Percentiles rank a stretch among this genome's conserved stretches.
Evolutionary conservation across 1,284 basidiomycete genomes (phyloP).

Genomic region (Naganishia albida): DNA sequence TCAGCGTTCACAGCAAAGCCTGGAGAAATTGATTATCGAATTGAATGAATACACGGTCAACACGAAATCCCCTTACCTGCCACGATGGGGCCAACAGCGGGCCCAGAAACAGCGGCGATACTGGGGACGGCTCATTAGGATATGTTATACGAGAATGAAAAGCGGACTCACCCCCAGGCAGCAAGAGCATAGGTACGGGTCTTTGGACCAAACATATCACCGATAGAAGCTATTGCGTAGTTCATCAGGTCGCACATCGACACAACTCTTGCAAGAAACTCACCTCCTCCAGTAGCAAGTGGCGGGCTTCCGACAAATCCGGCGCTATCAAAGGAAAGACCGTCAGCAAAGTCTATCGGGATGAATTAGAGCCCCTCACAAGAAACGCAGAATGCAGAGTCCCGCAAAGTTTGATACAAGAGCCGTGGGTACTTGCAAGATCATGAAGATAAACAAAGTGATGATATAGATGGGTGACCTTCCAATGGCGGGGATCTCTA

Average conservation of each 20-base stretch:
- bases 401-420: conserved; percentile 47
- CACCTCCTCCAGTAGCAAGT: conserved; percentile 44
- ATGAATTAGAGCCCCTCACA: neutral
- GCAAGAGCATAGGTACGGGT: conserved; percentile 45
- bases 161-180: conserved; percentile 40
- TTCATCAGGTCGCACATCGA: too few relatives aligned
- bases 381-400: conserved; percentile 43
- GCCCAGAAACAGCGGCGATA: conserved; percentile 34
- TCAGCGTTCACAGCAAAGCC: conserved; percentile 36
- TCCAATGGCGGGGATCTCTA: conserved; percentile 45
- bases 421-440: conserved; percentile 48
- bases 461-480: conserved; percentile 48
- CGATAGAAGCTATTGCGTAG: neutral
- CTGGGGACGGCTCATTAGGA: neutral
- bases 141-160: neutral
- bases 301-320: conserved; percentile 47
- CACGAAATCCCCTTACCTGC: too few relatives aligned
- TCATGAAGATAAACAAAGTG: conserved; percentile 47
- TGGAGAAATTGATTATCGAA: neutral
- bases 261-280: too few relatives aligned
- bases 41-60: too few relatives aligned
- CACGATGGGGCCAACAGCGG: conserved; percentile 40
- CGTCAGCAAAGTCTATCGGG: neutral
- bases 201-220: conserved; percentile 42
- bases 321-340: conserved; percentile 17